phyloP scores from a whole-genome alignment of 2,329 filamentous ascomycete species.

The Helotiales sp. region DNA sequence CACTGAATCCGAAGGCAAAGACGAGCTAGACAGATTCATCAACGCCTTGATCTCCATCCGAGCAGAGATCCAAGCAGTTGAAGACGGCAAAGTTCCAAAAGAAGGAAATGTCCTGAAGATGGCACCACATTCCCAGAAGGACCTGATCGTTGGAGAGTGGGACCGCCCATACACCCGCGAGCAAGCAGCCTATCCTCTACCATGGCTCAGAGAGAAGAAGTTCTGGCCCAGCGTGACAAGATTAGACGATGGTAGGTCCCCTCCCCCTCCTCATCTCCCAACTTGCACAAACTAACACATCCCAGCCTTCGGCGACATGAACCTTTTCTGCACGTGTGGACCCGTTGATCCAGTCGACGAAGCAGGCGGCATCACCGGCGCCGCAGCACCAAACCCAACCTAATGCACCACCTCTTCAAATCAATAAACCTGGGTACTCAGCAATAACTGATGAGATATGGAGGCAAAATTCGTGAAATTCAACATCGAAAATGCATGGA shows the following conservation, averaged over 20 bases:
- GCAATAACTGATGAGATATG: not conserved
- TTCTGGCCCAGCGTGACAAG: constrained; percentile 92
- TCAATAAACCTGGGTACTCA: not conserved
- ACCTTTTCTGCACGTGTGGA: constrained; percentile 93
- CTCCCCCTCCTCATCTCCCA: constrained; percentile 1
- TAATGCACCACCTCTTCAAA: constrained; percentile 14
- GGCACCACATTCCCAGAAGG: constrained; percentile 82
- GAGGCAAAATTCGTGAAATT: not conserved
- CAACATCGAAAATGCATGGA: constrained; percentile 15
- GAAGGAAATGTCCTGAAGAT: constrained; percentile 87
- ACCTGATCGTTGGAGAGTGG: constrained; percentile 80
- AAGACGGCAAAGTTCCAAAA: constrained; percentile 76
- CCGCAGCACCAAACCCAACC: constrained; percentile 35
- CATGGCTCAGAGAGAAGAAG: constrained; percentile 90
- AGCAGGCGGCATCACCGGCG: constrained; percentile 34
- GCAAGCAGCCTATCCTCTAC: constrained; percentile 84
- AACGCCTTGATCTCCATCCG: constrained; percentile 88
- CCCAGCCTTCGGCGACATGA: constrained; percentile 83
- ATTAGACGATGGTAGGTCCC: constrained; percentile 79
- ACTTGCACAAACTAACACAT: constrained; percentile 33
- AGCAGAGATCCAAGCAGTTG: constrained; percentile 80
- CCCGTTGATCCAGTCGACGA: constrained; percentile 65
- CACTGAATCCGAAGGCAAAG: constrained; percentile 90
- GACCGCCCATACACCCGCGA: constrained; percentile 80
- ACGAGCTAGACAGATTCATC: constrained; percentile 91